phyloP scores from a whole-genome alignment of 2,329 filamentous ascomycete species.

The Coniochaeta hoffmannii region DNA sequence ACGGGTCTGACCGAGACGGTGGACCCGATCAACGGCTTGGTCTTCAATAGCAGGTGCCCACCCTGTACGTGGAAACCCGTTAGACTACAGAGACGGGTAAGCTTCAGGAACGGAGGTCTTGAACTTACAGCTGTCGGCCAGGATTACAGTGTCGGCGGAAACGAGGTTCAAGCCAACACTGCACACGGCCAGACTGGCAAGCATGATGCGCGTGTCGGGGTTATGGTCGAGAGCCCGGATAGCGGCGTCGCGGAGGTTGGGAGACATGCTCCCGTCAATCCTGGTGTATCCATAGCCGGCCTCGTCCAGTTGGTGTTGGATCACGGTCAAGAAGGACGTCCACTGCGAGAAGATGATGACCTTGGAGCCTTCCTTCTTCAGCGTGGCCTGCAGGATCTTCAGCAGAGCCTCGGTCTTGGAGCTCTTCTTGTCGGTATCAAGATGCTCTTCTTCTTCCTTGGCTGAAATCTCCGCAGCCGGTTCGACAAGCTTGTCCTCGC shows the following conservation, averaged over 20 bases:
- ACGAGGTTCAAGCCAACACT: slow-evolving; percentile 82
- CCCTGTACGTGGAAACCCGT: slow-evolving; percentile 35
- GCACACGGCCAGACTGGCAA: slow-evolving; percentile 76
- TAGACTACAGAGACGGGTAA: no score
- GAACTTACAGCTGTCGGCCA: slow-evolving; percentile 63
- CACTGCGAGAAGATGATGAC: slow-evolving; percentile 71
- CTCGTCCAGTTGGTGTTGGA: slow-evolving; percentile 59
- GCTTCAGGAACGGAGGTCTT: background rate
- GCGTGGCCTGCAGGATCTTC: slow-evolving; percentile 64
- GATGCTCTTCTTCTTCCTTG: slow-evolving; percentile 36
- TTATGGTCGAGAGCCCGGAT: slow-evolving; percentile 62
- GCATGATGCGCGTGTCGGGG: slow-evolving; percentile 62
- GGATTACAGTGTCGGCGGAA: slow-evolving; percentile 75
- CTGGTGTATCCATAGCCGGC: slow-evolving; percentile 58
- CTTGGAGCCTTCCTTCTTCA: slow-evolving; percentile 57
- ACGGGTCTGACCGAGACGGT: slow-evolving; percentile 75
- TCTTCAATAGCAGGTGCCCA: slow-evolving; percentile 93
- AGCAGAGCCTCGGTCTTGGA: slow-evolving; percentile 78
- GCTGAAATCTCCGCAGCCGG: slow-evolving; percentile 49
- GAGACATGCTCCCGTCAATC: slow-evolving; percentile 74
- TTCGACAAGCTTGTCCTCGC: slow-evolving; percentile 53
- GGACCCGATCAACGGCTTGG: slow-evolving; percentile 82
- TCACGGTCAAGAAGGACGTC: slow-evolving; percentile 65
- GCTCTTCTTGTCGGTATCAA: slow-evolving; percentile 60
- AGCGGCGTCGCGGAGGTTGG: slow-evolving; percentile 61